Evolutionary conservation across 106 monocot genomes (phyloP), one percentile per base, ranked within the genome.

Genomic region (Iris macrosiphon): DNA sequence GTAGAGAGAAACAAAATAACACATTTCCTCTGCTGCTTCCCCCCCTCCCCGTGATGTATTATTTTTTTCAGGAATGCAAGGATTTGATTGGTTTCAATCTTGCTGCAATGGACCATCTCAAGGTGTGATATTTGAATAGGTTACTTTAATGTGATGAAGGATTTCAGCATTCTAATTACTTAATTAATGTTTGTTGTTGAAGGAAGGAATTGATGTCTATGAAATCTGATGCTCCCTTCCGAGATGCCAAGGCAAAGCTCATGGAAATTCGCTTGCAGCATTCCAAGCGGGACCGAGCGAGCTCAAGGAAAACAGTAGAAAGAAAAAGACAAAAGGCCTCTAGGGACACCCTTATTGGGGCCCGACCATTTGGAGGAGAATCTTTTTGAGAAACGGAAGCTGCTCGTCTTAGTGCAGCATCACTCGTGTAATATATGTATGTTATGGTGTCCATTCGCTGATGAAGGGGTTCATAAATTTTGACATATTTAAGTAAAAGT

Each of bases 201-300:
- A 98, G 98, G n/a, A n/a, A n/a, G n/a, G 87, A 91, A 51, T 52
- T 98, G 58, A 53, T 81, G 73, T 73, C 80, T 0, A 64, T 81
- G 70, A 80, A 52, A 57, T 91, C 91, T 6, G 91, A 87, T 73
- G 98, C 87, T 47, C 98, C 83, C 3, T 98, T 98, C 75, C 80
- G 83, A 23, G 78, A 87, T 69, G 98, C 87, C 14, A 91, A 87
- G 47, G 75, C 75, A 19, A 86, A 75, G 58, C 83, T 98, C 3
- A 57, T 78, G 79, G 90, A 96, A 46, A 78, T 98, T 20, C 86
- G 91, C 28, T 52, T 27, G 35, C 51, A 47, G 52, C 83, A 75
- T 8, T 72, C 87, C 0, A 87, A 84, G 70, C 74, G 80, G 75
- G 68, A 17, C 44, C 22, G 43, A 31, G 41, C 17, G 65, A 73